Conservation (phyloP, 2,329 filamentous ascomycete genomes). For the Stromatinia cepivora region DNA sequence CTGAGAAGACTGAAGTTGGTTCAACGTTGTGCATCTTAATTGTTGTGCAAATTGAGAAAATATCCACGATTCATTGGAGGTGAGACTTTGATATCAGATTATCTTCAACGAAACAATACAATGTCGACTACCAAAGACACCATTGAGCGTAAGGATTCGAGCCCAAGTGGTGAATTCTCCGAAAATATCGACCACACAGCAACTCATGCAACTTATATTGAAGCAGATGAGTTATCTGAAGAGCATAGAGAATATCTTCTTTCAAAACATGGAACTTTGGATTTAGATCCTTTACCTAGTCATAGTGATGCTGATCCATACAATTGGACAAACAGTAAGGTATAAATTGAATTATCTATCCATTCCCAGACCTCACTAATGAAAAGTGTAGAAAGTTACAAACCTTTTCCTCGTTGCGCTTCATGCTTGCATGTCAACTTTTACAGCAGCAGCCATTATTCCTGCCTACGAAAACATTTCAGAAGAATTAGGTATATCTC, state of each 20-base stretch:
- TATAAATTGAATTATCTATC: slow-evolving; percentile 26
- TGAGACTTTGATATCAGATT: background rate
- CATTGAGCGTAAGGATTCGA: slow-evolving; percentile 14
- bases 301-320: slow-evolving; percentile 49
- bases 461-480: slow-evolving; percentile 51
- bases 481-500: slow-evolving; percentile 46
- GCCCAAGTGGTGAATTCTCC: slow-evolving; percentile 2
- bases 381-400: slow-evolving; percentile 44
- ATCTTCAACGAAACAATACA: background rate
- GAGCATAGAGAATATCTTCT: slow-evolving; percentile 26
- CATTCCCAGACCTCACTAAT: background rate
- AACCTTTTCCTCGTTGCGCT: slow-evolving; percentile 53
- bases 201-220: slow-evolving; percentile 15
- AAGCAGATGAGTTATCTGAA: slow-evolving; percentile 11
- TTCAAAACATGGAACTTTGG: slow-evolving; percentile 24
- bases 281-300: slow-evolving; percentile 26
- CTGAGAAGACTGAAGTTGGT: background rate
- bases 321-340: slow-evolving; percentile 55
- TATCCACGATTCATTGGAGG: background rate
- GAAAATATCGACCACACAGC: slow-evolving; percentile 5
- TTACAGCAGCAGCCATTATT: slow-evolving; percentile 52
- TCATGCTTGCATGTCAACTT: slow-evolving; percentile 54
- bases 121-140: slow-evolving; percentile 2
- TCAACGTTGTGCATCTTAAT: background rate
- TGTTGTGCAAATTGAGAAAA: background rate